Conservation (phyloP, 2,329 filamentous ascomycete species). For the Chlorencoelia australis region DNA sequence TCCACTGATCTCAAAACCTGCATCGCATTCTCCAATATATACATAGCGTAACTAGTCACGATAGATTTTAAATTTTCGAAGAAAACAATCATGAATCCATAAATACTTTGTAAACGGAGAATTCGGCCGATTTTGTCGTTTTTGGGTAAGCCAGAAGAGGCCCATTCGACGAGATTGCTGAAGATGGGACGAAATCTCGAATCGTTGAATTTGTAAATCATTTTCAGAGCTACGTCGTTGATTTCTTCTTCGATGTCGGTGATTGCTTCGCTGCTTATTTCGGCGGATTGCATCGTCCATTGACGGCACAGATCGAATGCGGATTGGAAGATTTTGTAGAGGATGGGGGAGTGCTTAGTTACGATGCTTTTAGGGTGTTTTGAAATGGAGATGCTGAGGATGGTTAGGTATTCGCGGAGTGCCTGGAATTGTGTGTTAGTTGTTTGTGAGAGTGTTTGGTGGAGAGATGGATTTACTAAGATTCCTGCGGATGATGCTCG, state of each 20-base stretch:
- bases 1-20: slow-evolving; percentile 44
- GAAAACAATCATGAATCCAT: slow-evolving; percentile 69
- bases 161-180: slow-evolving; percentile 75
- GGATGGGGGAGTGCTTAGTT: slow-evolving; percentile 58
- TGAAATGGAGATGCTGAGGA: slow-evolving; percentile 63
- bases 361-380: slow-evolving; percentile 69
- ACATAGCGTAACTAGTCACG: slow-evolving; percentile 83
- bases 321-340: slow-evolving; percentile 56
- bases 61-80: slow-evolving; percentile 86
- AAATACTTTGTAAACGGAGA: slow-evolving; percentile 64
- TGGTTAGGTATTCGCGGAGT: slow-evolving; percentile 55
- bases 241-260: slow-evolving; percentile 52
- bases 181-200: slow-evolving; percentile 89
- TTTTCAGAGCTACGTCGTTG: slow-evolving; percentile 68
- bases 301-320: slow-evolving; percentile 56
- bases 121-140: slow-evolving; percentile 47
- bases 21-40: slow-evolving; percentile 67
- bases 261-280: slow-evolving; percentile 37
- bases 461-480: slow-evolving; percentile 37
- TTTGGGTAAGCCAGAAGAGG: slow-evolving; percentile 49
- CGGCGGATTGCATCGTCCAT: slow-evolving; percentile 36
- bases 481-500: slow-evolving; percentile 52
- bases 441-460: background rate
- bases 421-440: slow-evolving; percentile 36
- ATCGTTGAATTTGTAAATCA: slow-evolving; percentile 96